Evolutionary conservation across 2,329 filamentous ascomycete species (phyloP), one percentile per base, ranked within the genome.

Genomic region (Venturia pyrina): DNA sequence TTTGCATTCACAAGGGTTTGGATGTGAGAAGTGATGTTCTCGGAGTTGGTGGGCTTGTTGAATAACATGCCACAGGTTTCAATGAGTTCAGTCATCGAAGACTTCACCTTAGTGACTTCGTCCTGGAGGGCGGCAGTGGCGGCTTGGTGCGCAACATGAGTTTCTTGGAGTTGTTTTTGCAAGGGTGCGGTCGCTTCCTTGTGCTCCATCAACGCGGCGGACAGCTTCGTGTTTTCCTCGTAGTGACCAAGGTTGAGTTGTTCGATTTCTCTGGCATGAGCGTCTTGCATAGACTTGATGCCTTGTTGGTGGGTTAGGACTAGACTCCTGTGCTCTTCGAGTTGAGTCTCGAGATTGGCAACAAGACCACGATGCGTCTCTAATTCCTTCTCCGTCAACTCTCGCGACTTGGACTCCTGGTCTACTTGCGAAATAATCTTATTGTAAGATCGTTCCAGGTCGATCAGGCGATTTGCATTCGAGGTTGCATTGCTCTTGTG

Each of bases 401-500:
- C 84, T 65, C 86, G 85, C 0, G 85, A 82, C 64, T 85, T 82
- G 10, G 82, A 81, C 57, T 88, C 83, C 64, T 89, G 83, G 48
- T 90, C 85, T 13, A 96, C 82, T 71, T 93, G 84, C 60, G 83
- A 77, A 71, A 86, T 85, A 63, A 89, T 84, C 34, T 83, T 82
- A 41, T 83, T 76, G 73, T 96, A 89, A 4, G 88, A 85, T 69
- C 87, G 78, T 75, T 96, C 91, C 17, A 96, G 81, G 69, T 89
- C 85, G 3, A 86, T 82, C 40, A 96, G 87, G 71, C 87, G 90
- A 48, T 83, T 74, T 15, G 86, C 81, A 71, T 93, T 90, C 69
- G 80, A 82, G 68, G 84, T 83, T 70, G 96, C 88, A 46, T 89
- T 85, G 3, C 83, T 79, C 77, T 90, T 93, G 78, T 96, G 92